These are phyloP conservation scores for Agarophyton chilense DNA, from an alignment of 23 red algal genomes.

Conservation along the genomic window DNA sequence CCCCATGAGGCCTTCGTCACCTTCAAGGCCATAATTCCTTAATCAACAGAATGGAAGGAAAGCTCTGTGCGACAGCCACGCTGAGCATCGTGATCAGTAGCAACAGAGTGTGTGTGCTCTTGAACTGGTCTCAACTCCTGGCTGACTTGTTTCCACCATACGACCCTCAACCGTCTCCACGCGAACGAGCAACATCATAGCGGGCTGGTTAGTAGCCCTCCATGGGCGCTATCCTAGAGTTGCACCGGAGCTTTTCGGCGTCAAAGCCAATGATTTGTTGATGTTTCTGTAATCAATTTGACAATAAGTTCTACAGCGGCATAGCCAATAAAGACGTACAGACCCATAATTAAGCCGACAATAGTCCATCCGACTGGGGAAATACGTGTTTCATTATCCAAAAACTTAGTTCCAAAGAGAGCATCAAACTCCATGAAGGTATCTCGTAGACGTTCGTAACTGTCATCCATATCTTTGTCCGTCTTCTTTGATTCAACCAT, in stretches of 20 bases:
- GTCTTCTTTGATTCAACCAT: slow-evolving; percentile 30
- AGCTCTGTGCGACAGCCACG: no score
- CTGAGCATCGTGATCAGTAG: no score
- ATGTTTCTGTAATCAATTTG: neutral
- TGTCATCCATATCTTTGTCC: slow-evolving; percentile 43
- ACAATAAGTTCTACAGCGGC: slow-evolving; percentile 8
- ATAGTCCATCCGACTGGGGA: slow-evolving; percentile 29
- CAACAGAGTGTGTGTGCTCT: no score
- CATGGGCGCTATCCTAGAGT: no score
- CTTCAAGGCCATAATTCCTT: no score
- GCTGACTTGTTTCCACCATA: no score
- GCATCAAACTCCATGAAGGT: slow-evolving; percentile 60
- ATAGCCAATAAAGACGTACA: slow-evolving; percentile 52
- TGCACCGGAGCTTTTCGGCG: neutral
- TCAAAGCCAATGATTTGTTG: neutral
- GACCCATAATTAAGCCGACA: neutral
- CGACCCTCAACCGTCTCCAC: no score
- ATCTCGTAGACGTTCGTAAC: slow-evolving; percentile 10
- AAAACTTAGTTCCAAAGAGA: slow-evolving; percentile 38
- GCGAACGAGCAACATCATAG: no score
- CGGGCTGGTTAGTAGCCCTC: no score
- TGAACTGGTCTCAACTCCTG: no score
- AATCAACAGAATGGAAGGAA: no score
- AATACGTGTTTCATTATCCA: slow-evolving; percentile 25
- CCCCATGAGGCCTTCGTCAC: no score